phyloP scores from a whole-genome alignment of 225 moss, liverwort and hornwort genomes.

The Marchantia polymorpha region DNA sequence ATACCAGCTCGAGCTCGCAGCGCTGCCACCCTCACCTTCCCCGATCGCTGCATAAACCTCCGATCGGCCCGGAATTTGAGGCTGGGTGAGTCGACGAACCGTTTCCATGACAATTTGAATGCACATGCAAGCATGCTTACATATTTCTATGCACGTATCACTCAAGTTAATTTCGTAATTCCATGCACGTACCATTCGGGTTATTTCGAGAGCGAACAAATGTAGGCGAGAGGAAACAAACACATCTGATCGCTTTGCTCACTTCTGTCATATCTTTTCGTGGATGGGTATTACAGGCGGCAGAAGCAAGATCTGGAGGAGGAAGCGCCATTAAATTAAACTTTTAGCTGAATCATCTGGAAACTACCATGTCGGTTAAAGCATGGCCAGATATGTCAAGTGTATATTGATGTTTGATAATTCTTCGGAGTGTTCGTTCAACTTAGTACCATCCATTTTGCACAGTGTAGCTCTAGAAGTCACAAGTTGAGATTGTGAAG shows the following conservation, averaged over 20 bases:
- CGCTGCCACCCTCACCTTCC: constrained; percentile 9
- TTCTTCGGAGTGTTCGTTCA: neutral
- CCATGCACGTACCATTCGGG: neutral
- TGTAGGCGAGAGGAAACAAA: neutral
- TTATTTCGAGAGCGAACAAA: no score
- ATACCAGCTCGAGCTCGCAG: constrained; percentile 23
- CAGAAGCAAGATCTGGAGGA: neutral
- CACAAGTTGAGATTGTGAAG: constrained; percentile 6
- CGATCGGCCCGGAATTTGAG: neutral
- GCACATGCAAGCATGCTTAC: neutral
- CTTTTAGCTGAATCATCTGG: constrained; percentile 8
- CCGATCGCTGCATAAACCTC: neutral
- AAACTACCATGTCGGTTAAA: constrained; percentile 7
- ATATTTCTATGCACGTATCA: neutral
- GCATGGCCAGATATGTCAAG: constrained; percentile 13
- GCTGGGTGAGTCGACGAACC: neutral
- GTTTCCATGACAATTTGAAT: no score
- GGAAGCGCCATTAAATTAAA: constrained; percentile 6
- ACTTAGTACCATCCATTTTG: constrained; percentile 17
- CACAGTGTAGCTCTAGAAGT: constrained; percentile 20
- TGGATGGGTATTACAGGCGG: neutral
- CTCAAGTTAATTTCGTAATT: neutral
- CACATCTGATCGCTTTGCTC: neutral
- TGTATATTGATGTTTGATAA: constrained; percentile 24
- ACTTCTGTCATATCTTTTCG: neutral